These are phyloP conservation scores for Thalassiosira hispida DNA, from an alignment of 352 stramenopile genomes.

Conservation along the genomic window DNA sequence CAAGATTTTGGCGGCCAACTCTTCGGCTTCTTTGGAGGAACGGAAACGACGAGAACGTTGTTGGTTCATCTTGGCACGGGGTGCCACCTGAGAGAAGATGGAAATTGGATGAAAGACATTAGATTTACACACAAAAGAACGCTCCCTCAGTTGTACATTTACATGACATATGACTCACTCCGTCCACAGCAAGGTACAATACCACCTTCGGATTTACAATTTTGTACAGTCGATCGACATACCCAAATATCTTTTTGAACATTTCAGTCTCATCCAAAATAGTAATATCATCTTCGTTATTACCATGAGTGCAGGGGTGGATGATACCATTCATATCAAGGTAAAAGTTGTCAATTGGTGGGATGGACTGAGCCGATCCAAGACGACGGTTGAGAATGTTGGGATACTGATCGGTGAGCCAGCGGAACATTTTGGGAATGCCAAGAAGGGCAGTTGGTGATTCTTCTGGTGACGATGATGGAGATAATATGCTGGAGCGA, in stretches of 20 bases:
- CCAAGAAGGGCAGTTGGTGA: conserved; percentile 61
- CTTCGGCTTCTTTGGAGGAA: conserved; percentile 82
- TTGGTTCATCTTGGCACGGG: conserved; percentile 94
- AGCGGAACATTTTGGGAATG: conserved; percentile 88
- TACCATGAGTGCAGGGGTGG: conserved; percentile 95
- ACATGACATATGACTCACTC: conserved; percentile 41
- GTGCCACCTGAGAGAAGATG: conserved; percentile 51
- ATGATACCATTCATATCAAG: conserved; percentile 98
- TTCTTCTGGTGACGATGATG: conserved; percentile 8
- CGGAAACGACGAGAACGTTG: conserved; percentile 93
- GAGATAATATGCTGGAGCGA: not conserved
- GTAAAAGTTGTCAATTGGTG: conserved; percentile 92
- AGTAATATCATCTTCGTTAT: conserved; percentile 92
- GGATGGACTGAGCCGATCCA: conserved; percentile 58
- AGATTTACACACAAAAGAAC: too few relatives aligned
- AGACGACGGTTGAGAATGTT: conserved; percentile 82
- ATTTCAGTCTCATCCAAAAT: conserved; percentile 93
- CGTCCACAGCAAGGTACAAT: conserved; percentile 98
- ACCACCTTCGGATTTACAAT: conserved; percentile 85
- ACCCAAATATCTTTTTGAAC: conserved; percentile 91
- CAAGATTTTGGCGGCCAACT: conserved; percentile 67
- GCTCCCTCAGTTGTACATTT: too few relatives aligned
- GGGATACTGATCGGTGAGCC: conserved; percentile 86
- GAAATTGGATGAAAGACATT: too few relatives aligned
- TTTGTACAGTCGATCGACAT: conserved; percentile 89